phyloP scores from a whole-genome alignment of 2,329 filamentous ascomycete species.

The Coleophoma crateriformis region DNA sequence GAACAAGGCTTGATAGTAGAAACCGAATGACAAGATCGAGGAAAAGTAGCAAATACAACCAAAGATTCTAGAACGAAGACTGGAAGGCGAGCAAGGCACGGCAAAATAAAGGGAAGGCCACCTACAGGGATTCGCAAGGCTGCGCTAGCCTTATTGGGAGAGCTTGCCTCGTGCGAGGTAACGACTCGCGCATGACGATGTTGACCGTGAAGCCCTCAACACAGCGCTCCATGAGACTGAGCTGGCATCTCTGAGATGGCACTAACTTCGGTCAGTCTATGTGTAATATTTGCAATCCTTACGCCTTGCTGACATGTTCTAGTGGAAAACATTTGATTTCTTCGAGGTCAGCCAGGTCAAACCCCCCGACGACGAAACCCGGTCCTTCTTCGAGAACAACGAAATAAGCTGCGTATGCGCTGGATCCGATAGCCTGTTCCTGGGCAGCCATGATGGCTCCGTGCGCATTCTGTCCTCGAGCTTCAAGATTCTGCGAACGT shows the following conservation, averaged over 20 bases:
- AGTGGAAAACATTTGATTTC: conserved; percentile 99
- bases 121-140: no score
- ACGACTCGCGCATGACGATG: no score
- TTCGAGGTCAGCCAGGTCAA: conserved; percentile 89
- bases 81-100: no score
- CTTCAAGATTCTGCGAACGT: conserved; percentile 83
- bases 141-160: no score
- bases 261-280: conserved; percentile 10
- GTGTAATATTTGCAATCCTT: neutral
- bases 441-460: conserved; percentile 78
- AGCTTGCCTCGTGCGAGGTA: no score
- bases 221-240: no score
- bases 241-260: conserved; percentile 5
- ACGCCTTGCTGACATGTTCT: conserved; percentile 2
- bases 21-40: no score
- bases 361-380: conserved; percentile 70
- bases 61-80: no score
- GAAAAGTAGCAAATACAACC: no score
- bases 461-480: conserved; percentile 82
- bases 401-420: conserved; percentile 81
- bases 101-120: no score
- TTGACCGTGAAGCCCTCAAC: no score
- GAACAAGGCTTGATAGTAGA: no score
- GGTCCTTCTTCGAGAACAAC: conserved; percentile 73
- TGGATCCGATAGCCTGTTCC: conserved; percentile 82